Evolutionary conservation across 371 early-diverging fungal species (phyloP), one percentile per base, ranked within the genome.

Genomic region (Zychaea mexicana): DNA sequence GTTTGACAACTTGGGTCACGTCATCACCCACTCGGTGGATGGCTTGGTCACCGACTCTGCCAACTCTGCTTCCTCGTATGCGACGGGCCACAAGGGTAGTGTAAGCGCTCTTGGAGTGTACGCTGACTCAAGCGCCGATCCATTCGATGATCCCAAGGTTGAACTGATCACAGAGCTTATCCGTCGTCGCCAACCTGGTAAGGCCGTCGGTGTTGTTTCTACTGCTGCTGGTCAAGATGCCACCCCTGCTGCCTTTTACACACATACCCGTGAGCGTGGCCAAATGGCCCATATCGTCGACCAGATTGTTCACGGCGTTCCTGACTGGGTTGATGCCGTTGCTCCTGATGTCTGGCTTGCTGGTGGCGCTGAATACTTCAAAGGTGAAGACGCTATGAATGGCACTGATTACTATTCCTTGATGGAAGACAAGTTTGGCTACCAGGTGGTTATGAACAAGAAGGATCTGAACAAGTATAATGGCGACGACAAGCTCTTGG

Each of bases 11-110:
- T 71, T 91, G 36, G 92, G 92, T 22, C 88, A 87, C 60, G 74
- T 90, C 70, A 77, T 85, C 63, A 87, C 90, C 67, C 85, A 90
- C 69, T 90, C 90, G 21, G 69, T 90, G 46, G 92, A 92, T 73
- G 74, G 87, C 60, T 78, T 92, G 56, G 70, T 90, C 54, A 92
- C 92, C 52, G 90, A 92, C 71, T 90, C 90, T 62, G 88, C 92
- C 69, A 92, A 92, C 77, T 87, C 87, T 47, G 92, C 92, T 52
- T 80, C 85, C 7, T 76, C 92, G 60, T 92, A 88, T 74, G 72
- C 84, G 67, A 79, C 87, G 65, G 89, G 91, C 24, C 88, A 90
- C 71, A 90, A 90, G 76, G 67, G 77, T 33, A 76, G 81, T 46
- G 83, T 85, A 57, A 85, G 81, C 65, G 83, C 83, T 52, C 70